Evolutionary conservation across 768 basidiomycete species (phyloP), one percentile per base, ranked within the genome.

Genomic region (Amanita exitialis): DNA sequence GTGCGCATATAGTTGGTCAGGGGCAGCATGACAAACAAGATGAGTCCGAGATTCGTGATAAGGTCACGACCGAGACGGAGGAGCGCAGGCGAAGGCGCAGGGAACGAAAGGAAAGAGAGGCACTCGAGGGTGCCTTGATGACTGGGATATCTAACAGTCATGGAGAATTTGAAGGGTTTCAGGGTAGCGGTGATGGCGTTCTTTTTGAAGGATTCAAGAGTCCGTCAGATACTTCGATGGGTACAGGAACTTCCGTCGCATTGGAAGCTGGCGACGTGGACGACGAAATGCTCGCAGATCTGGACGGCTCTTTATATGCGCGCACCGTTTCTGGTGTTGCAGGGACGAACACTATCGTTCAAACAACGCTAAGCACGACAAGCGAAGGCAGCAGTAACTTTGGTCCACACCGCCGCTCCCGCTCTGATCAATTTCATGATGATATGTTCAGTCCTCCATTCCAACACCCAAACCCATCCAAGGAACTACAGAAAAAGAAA

Each of bases 111-210:
- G 49, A 50, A 27, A 16, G 30, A 13, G 18, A 34, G 23, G 30
- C 34, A 8, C 28, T 50, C 5, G 39, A 34, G 21, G 37, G 38
- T 4, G 49, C 27, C 3, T 42, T 32, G 27, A 8, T 12, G 37
- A 6, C 39, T 9, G 6, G 15, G 15, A 13, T 30, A 3, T 18
- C 27, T 30, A 15, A 20, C 15, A 39, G 6, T n/a, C 36, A 42
- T 4, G 39, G 2, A 34, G 49, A 36, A 23, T 50, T 50, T 50
- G 49, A 50, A 42, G 49, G 49, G 6, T 50, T 50, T 15, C 49
- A 50, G 42, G 49, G 49, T 13, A 50, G 49, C 20, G 49, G 38
- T 6, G 49, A 25, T 20, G 49, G 27, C 6, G 49, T 23, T 36
- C 8, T 21, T 36, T 13, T 39, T 7, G 47, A 16, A 6, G 35